Evolutionary conservation across 257 asterid genomes (phyloP).

Genomic region (Cynanchum wilfordii): DNA sequence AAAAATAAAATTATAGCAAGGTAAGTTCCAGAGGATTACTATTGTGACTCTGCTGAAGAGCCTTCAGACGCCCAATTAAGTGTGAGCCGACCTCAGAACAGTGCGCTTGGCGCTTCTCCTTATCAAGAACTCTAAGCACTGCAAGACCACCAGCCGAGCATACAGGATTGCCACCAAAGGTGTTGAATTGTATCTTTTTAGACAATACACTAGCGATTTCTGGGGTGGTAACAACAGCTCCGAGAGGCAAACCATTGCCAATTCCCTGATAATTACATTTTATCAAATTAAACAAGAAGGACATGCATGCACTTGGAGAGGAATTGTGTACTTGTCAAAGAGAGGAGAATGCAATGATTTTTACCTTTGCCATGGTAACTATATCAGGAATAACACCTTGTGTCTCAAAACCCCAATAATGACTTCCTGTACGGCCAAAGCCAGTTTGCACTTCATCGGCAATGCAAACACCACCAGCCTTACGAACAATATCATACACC

Average conservation of each 20-base stretch:
- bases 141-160: slow-evolving; percentile 98
- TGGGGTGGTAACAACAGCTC: slow-evolving; percentile 98
- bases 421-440: slow-evolving; percentile 93
- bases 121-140: slow-evolving; percentile 78
- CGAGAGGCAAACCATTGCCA: slow-evolving; percentile 94
- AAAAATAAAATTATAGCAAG: slow-evolving; percentile 4
- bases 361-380: slow-evolving; percentile 98
- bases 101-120: slow-evolving; percentile 78
- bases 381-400: slow-evolving; percentile 92
- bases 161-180: slow-evolving; percentile 96
- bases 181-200: slow-evolving; percentile 85
- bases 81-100: slow-evolving; percentile 84
- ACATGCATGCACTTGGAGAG: not conserved
- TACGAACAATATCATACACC: slow-evolving; percentile 74
- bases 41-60: slow-evolving; percentile 72
- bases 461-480: slow-evolving; percentile 95
- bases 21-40: slow-evolving; percentile 39
- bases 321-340: not conserved
- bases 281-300: slow-evolving; percentile 7
- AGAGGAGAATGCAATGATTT: not conserved
- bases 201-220: slow-evolving; percentile 88
- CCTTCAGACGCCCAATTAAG: slow-evolving; percentile 59
- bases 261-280: slow-evolving; percentile 57
- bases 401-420: slow-evolving; percentile 97
- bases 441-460: slow-evolving; percentile 99